Base-by-base conservation (phyloP, 306 rosid species). In the Purshia tridentata region DNA sequence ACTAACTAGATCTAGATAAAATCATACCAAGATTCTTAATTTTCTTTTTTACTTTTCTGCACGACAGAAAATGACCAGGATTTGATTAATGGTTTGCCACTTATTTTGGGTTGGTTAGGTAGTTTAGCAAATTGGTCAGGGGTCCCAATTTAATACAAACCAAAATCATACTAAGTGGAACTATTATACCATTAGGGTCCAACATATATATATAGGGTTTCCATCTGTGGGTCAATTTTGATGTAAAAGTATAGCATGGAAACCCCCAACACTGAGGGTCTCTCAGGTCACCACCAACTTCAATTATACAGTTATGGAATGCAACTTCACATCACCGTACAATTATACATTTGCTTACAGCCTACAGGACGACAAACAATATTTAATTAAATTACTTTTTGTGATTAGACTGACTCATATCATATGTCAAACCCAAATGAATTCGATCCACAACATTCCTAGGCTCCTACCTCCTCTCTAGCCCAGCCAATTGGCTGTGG, bases 291-390 rank as follows among this genome's bases (percentile, higher is more conserved):
- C 13, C 62, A 40, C 5, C 50, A 69, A 69, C 56, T 20, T n/a
- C 50, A 69, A 29, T 35, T 69, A 65, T 53, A 46, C 20, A 45
- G 41, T 46, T 40, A 35, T 11, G 2, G 3, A 19, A 18, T 49
- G 59, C 61, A 11, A 60, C 50, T 62, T 52, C 53, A 37, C 73
- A 52, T 69, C 73, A 12, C 4, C n/a, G 73, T 18, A 40, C 0
- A 50, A 39, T 40, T 62, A 62, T 19, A 29, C 35, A 29, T 29
- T 29, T 29, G 2, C 35, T 29, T 29, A 29, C 35, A 29, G 35
- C n/a, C n/a, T n/a, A n/a, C n/a, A n/a, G n/a, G n/a, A n/a, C n/a
- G 35, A 29, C 35, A 29, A 29, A 29, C 35, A 29, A 29, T 1
- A 29, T 29, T 29, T 29, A 29, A 29, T 29, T n/a, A n/a, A n/a